These are phyloP conservation scores for Starmerella floris DNA, from an alignment of 805 yeast genomes.

Conservation along the genomic window DNA sequence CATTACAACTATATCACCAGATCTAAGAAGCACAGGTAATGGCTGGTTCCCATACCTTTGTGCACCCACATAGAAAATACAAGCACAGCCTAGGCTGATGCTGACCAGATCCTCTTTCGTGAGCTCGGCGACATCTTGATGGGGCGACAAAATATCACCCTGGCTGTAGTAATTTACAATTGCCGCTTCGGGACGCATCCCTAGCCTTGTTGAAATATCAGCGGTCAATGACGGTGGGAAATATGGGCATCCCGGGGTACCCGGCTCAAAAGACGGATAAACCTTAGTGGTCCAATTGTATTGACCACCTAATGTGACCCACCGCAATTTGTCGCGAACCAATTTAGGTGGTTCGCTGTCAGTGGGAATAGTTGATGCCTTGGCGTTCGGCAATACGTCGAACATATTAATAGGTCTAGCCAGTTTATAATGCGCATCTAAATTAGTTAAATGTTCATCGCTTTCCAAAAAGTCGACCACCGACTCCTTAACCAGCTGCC, in stretches of 20 bases:
- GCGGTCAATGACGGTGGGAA: conserved; percentile 24
- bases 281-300: conserved; percentile 34
- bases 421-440: conserved; percentile 26
- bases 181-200: conserved; percentile 29
- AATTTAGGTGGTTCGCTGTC: conserved; percentile 3
- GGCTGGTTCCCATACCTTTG: conserved; percentile 23
- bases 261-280: conserved; percentile 30
- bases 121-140: conserved; percentile 33
- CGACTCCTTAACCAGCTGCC: conserved; percentile 23
- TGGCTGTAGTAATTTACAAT: conserved; percentile 34
- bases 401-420: conserved; percentile 27
- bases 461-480: conserved; percentile 26
- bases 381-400: conserved; percentile 3
- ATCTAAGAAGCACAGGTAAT: conserved; percentile 26
- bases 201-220: conserved; percentile 20
- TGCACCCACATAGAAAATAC: conserved; percentile 28
- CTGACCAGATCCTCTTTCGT: conserved; percentile 29
- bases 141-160: conserved; percentile 34
- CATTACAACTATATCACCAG: conserved; percentile 34
- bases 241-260: conserved; percentile 24
- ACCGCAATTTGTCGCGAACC: conserved; percentile 27
- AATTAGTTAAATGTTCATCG: conserved; percentile 28
- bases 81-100: conserved; percentile 31
- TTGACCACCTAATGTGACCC: conserved; percentile 37
- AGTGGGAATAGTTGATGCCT: neutral